A percentile compares a stretch with the other conserved stretches of the same genome.
Conservation (phyloP, 768 basidiomycete species). For the Hypholoma fasciculare region DNA sequence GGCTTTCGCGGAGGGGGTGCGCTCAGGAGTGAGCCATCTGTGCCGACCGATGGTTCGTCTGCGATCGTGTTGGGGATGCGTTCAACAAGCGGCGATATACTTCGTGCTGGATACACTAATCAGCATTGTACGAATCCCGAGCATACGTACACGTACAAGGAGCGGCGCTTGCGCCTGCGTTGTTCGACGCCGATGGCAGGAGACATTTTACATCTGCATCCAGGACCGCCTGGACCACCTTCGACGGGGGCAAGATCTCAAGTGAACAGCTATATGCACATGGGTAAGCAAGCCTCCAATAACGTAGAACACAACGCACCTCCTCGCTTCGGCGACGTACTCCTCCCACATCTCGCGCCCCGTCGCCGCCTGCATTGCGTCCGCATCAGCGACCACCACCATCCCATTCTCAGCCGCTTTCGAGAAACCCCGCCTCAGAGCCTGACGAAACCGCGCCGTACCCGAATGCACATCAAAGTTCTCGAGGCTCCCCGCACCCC, state of each 20-base stretch:
- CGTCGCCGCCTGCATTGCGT: constrained; percentile 46
- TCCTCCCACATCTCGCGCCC: constrained; percentile 57
- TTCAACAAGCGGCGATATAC: constrained; percentile 43
- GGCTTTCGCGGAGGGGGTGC: constrained; percentile 21
- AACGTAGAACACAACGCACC: constrained; percentile 33
- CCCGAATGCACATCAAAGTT: constrained; percentile 55
- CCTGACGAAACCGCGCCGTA: constrained; percentile 47
- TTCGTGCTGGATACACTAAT: constrained; percentile 9
- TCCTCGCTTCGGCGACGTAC: constrained; percentile 48
- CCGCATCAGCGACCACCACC: constrained; percentile 52
- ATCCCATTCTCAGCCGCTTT: constrained; percentile 47
- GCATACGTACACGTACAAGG: not conserved
- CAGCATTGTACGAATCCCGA: not conserved
- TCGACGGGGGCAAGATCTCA: constrained; percentile 42
- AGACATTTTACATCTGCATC: constrained; percentile 33
- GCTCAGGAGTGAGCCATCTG: constrained; percentile 18
- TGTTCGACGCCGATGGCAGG: constrained; percentile 13
- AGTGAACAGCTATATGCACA: constrained; percentile 33
- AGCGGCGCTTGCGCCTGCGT: constrained; percentile 13
- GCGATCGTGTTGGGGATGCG: constrained; percentile 48
- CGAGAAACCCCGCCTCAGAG: constrained; percentile 50
- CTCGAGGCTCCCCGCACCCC: constrained; percentile 64
- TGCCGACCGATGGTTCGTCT: constrained; percentile 7
- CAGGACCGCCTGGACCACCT: constrained; percentile 53
- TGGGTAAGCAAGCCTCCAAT: not conserved